A percentile compares a stretch with the other conserved stretches of the same genome.
Evolutionary conservation across 2,329 filamentous ascomycete genomes (phyloP).

Genomic region (Aspergillus sp.): DNA sequence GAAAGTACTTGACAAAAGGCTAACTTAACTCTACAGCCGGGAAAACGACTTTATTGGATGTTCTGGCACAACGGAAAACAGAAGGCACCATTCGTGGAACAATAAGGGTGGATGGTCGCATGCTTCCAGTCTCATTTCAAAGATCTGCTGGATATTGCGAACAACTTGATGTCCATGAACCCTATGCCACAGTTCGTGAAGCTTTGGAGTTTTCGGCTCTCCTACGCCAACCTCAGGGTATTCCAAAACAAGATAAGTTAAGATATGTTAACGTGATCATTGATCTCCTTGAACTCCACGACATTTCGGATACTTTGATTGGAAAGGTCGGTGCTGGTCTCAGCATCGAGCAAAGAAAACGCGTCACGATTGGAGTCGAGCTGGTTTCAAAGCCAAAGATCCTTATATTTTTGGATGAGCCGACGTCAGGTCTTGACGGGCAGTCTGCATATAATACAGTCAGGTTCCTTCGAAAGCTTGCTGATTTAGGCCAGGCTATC

Average conservation of each 20-base stretch:
- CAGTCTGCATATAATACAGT: conserved; percentile 64
- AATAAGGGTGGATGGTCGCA: conserved; percentile 62
- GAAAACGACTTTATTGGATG: conserved; percentile 71
- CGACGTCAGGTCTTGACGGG: conserved; percentile 64
- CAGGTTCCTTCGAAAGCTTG: conserved; percentile 61
- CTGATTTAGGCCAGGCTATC: conserved; percentile 61
- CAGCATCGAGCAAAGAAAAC: conserved; percentile 63
- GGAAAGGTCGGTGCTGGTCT: conserved; percentile 37
- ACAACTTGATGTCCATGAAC: conserved; percentile 65
- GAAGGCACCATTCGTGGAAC: conserved; percentile 58
- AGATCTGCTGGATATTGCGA: conserved; percentile 65
- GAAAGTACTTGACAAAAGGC: no score
- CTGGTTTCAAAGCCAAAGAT: conserved; percentile 64
- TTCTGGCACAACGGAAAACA: conserved; percentile 65
- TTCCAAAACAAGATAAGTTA: conserved; percentile 55
- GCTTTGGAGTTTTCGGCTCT: conserved; percentile 63
- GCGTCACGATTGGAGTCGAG: conserved; percentile 68
- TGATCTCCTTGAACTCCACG: conserved; percentile 57
- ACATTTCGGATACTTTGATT: conserved; percentile 62
- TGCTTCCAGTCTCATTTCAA: conserved; percentile 58
- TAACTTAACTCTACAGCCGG: conserved; percentile 47
- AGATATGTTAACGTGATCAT: conserved; percentile 63
- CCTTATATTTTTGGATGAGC: conserved; percentile 66
- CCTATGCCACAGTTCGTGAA: conserved; percentile 61
- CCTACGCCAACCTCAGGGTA: conserved; percentile 52